These are phyloP conservation scores for Mucor circinelloides DNA, from an alignment of 371 early-diverging fungal species.

Conservation along the genomic window DNA sequence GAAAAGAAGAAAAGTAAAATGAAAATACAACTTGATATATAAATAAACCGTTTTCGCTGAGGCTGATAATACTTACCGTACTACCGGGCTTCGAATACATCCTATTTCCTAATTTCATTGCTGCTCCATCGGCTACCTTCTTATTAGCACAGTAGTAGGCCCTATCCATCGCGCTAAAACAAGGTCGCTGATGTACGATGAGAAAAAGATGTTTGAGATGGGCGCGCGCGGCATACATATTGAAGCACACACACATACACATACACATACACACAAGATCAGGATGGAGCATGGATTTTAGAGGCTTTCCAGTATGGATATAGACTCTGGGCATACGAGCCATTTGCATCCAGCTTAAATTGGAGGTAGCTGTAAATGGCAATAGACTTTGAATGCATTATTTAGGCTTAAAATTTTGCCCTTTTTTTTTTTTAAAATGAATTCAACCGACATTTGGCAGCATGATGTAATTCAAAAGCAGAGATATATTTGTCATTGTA, in stretches of 20 bases:
- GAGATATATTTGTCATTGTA: not conserved
- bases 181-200: not conserved
- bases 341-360: not conserved
- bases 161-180: not conserved
- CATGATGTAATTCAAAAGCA: not conserved
- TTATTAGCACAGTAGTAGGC: not conserved
- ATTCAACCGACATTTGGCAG: too few species aligned
- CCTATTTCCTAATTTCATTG: not conserved
- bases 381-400: not conserved
- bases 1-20: constrained; percentile 3
- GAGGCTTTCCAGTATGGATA: too few species aligned
- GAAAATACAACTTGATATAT: not conserved
- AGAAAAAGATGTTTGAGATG: too few species aligned
- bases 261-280: too few species aligned
- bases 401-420: not conserved
- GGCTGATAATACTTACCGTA: constrained; percentile 6
- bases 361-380: not conserved
- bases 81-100: constrained; percentile 1
- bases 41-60: not conserved
- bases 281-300: too few species aligned
- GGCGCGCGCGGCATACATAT: too few species aligned
- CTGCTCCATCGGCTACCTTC: not conserved
- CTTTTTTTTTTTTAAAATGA: too few species aligned
- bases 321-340: too few species aligned
- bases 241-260: too few species aligned